These are phyloP conservation scores for Pichia cephalocereana DNA, from an alignment of 805 yeast species.

Conservation along the genomic window DNA sequence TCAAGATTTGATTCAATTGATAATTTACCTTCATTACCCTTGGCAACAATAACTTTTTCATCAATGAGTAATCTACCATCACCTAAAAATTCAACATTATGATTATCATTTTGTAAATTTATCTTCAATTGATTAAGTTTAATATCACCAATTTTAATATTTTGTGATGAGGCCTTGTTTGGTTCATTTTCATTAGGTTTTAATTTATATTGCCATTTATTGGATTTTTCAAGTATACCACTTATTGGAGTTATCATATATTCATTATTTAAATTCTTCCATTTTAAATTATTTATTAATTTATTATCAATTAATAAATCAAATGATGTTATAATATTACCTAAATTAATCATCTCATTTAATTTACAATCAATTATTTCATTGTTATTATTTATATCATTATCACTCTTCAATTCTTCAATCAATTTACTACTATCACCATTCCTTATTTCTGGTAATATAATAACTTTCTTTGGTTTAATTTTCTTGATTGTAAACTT, in stretches of 20 bases:
- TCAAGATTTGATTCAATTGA: conserved; percentile 60
- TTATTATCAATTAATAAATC: conserved; percentile 63
- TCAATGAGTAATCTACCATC: conserved; percentile 89
- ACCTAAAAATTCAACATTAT: conserved; percentile 81
- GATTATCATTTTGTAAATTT: conserved; percentile 45
- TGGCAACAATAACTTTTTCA: conserved; percentile 63
- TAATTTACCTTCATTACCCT: conserved; percentile 75
- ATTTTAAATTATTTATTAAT: conserved; percentile 49
- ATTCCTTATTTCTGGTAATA: conserved; percentile 18
- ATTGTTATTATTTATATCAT: conserved; percentile 12
- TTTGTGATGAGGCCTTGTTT: not conserved
- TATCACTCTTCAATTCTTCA: conserved; percentile 9
- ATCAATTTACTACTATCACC: conserved; percentile 8
- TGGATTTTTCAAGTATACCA: conserved; percentile 42
- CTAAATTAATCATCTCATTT: conserved; percentile 39
- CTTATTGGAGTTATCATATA: conserved; percentile 73
- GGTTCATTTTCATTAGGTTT: not conserved
- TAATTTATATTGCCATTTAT: conserved; percentile 11
- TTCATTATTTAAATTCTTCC: conserved; percentile 83
- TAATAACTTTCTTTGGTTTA: conserved; percentile 69
- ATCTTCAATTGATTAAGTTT: conserved; percentile 71
- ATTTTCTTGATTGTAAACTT: conserved; percentile 67
- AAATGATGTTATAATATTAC: conserved; percentile 42
- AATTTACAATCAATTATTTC: conserved; percentile 24
- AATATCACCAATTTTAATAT: conserved; percentile 64